Evolutionary conservation across 306 rosid species (phyloP).

Genomic region (Arachis stenosperma): DNA sequence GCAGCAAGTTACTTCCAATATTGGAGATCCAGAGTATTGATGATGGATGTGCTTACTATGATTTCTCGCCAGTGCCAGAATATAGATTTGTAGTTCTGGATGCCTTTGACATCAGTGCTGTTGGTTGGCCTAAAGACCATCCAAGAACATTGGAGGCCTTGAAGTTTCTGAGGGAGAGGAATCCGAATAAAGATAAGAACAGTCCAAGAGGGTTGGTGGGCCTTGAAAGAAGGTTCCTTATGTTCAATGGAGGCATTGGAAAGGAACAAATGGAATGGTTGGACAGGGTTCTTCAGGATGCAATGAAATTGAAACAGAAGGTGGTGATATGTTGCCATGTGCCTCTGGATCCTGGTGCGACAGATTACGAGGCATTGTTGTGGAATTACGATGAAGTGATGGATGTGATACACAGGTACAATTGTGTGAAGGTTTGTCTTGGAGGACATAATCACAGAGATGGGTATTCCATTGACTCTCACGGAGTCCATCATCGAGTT

Average conservation of each 20-base stretch:
- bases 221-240: slow-evolving; percentile 76
- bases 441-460: slow-evolving; percentile 88
- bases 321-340: slow-evolving; percentile 81
- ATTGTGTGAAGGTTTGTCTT: slow-evolving; percentile 80
- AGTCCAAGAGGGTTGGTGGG: slow-evolving; percentile 72
- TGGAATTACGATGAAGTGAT: slow-evolving; percentile 93
- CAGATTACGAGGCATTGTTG: slow-evolving; percentile 55
- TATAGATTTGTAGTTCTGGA: slow-evolving; percentile 85
- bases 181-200: slow-evolving; percentile 83
- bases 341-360: slow-evolving; percentile 76
- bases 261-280: slow-evolving; percentile 88
- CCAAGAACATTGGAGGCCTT: slow-evolving; percentile 64
- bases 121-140: slow-evolving; percentile 91
- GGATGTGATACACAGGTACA: slow-evolving; percentile 67
- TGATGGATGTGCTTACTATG: slow-evolving; percentile 69
- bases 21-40: slow-evolving; percentile 62
- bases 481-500: slow-evolving; percentile 81
- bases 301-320: slow-evolving; percentile 68
- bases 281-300: slow-evolving; percentile 68
- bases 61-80: slow-evolving; percentile 73
- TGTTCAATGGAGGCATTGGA: slow-evolving; percentile 93
- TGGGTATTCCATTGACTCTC: slow-evolving; percentile 75
- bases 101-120: slow-evolving; percentile 81
- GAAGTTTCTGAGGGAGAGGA: slow-evolving; percentile 63
- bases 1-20: slow-evolving; percentile 69